Evolutionary conservation across 2,329 filamentous ascomycete genomes (phyloP).

Genomic region (Talaromyces sp.): DNA sequence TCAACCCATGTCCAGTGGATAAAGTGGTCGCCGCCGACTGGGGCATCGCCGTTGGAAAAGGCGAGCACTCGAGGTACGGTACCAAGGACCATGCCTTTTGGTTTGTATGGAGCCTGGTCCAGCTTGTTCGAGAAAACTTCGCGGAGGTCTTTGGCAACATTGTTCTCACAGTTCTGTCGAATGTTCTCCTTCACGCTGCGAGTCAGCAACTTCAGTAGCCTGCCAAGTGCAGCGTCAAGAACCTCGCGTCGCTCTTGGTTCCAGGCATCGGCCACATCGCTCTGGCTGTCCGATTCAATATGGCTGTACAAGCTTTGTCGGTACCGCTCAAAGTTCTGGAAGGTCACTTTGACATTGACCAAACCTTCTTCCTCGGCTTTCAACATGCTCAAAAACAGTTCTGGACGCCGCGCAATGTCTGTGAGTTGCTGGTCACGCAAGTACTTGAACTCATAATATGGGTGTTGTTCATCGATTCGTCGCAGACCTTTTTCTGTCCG

Average conservation of each 20-base stretch:
- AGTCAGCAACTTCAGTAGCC: constrained; percentile 76
- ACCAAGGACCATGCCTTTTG: constrained; percentile 84
- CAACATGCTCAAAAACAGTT: constrained; percentile 94
- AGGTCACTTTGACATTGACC: constrained; percentile 73
- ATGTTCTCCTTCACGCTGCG: constrained; percentile 93
- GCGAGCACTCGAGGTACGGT: constrained; percentile 83
- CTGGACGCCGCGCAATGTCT: constrained; percentile 76
- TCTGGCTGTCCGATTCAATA: constrained; percentile 92
- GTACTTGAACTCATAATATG: constrained; percentile 98
- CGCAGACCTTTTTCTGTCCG: constrained; percentile 91
- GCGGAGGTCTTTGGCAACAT: constrained; percentile 79
- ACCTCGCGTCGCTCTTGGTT: constrained; percentile 82
- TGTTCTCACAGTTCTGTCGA: constrained; percentile 88
- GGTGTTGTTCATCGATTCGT: constrained; percentile 89
- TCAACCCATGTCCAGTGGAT: constrained; percentile 90
- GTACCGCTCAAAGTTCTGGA: constrained; percentile 73
- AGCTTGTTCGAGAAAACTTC: constrained; percentile 85
- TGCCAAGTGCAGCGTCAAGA: constrained; percentile 72
- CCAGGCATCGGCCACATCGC: constrained; percentile 91
- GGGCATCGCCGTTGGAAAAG: constrained; percentile 78
- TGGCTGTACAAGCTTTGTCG: constrained; percentile 70
- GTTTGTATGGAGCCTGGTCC: constrained; percentile 94
- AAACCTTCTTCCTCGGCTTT: constrained; percentile 93
- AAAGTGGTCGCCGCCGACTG: constrained; percentile 63
- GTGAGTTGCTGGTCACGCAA: constrained; percentile 80